Evolutionary conservation across 1,139 yeast genomes (phyloP).

Genomic region (Candida dubliniensis): DNA sequence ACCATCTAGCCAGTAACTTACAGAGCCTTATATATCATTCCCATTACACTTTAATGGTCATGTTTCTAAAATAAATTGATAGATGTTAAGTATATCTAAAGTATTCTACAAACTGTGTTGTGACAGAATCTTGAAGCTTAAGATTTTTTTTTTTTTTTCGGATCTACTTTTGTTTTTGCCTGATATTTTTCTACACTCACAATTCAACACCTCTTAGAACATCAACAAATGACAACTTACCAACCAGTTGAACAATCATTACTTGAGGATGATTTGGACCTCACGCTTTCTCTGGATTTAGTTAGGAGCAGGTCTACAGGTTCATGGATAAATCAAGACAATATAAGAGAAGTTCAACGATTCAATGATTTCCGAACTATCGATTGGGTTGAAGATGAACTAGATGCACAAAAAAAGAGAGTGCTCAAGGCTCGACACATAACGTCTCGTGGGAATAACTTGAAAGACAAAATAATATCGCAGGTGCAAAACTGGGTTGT

Average conservation of each 20-base stretch:
- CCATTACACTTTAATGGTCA: too few relatives aligned
- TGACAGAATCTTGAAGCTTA: neutral
- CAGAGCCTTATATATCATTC: too few relatives aligned
- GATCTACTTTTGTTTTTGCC: neutral
- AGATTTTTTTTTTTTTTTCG: slow-evolving; percentile 1
- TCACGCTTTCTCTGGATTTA: slow-evolving; percentile 4
- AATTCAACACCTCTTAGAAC: neutral
- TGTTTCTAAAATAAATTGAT: too few relatives aligned
- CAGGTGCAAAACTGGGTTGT: slow-evolving; percentile 74
- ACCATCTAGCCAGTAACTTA: too few relatives aligned
- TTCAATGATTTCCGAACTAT: slow-evolving; percentile 66
- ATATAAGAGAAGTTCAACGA: slow-evolving; percentile 36
- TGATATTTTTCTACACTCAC: neutral
- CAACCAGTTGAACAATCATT: slow-evolving; percentile 7
- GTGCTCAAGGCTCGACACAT: slow-evolving; percentile 22
- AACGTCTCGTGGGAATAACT: slow-evolving; percentile 17
- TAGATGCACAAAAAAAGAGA: slow-evolving; percentile 50
- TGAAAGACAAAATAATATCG: slow-evolving; percentile 34
- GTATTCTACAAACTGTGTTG: neutral
- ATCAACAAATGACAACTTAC: neutral
- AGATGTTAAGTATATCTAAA: too few relatives aligned
- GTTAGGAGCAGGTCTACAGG: slow-evolving; percentile 25
- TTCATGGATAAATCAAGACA: slow-evolving; percentile 39
- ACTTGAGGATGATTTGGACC: slow-evolving; percentile 2
- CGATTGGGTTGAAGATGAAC: slow-evolving; percentile 85